Base-by-base conservation (phyloP, 208 protist species). In the Trypanosoma vivax region DNA sequence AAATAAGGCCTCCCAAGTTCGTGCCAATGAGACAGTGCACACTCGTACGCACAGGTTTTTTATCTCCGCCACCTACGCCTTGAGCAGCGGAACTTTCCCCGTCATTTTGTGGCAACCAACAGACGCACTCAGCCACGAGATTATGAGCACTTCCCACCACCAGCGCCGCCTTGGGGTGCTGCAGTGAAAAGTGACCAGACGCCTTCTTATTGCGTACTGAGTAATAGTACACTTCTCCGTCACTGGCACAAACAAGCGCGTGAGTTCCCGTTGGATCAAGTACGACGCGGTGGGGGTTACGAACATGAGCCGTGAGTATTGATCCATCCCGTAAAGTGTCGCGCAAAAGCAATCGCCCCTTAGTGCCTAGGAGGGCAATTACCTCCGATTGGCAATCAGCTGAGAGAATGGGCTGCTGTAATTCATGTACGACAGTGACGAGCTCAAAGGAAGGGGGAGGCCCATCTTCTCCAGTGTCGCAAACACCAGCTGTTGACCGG, bases 221-320 rank as follows among this genome's bases (percentile, higher is more conserved):
- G 40, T 70, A 88, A 37, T 76, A 75, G 51, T 73, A 57, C 25
- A 90, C 39, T 40, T 85, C 70, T 10, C 85, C 85, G 59, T 92
- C 81, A 9, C 48, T 55, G 1, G 71, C 57, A 6, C 74, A 62
- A 0, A 72, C 72, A 27, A 87, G 41, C 40, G 79, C 40, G 33
- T 83, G 66, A 16, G 39, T 28, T 10, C 79, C 85, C 0, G 35
- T 64, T 0, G 85, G 81, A 60, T 90, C 70, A 10, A 92, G 48
- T 60, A 92, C 89, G 9, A 92, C 67, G 5, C 59, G 53, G 54
- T 88, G 51, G 9, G 85, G 81, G 54, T 92, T 89, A 24, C 63
- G 51, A 10, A 89, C 58, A 2, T 49, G 24, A 0, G 54, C 52
- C 0, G 55, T 59, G n/a, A 85, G 37, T 24, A 73, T 50, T 23